These are phyloP conservation scores for Malus hybrid DNA, from an alignment of 331 rosid species.

Conservation along the genomic window DNA sequence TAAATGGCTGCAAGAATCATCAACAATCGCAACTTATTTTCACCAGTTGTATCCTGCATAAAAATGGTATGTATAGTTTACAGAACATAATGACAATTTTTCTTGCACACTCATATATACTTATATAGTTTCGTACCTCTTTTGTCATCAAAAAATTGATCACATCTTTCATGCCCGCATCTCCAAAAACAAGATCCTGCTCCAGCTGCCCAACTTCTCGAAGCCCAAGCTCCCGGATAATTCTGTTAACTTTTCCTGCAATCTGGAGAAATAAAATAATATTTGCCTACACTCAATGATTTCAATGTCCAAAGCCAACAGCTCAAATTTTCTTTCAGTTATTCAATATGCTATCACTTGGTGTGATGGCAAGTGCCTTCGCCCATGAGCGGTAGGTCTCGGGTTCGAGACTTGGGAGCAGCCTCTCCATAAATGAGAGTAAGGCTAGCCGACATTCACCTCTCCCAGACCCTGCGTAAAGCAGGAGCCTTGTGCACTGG, in stretches of 20 bases:
- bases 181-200: constrained; percentile 95
- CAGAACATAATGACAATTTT: constrained; percentile 15
- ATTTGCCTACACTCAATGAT: constrained; percentile 10
- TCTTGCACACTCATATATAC: background rate
- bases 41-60: constrained; percentile 76
- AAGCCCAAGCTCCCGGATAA: constrained; percentile 65
- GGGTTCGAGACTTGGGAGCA: too few species aligned
- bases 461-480: too few species aligned
- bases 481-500: too few species aligned
- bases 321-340: background rate
- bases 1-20: constrained; percentile 87
- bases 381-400: too few species aligned
- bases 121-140: constrained; percentile 43
- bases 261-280: constrained; percentile 47
- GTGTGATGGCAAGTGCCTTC: too few species aligned
- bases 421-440: too few species aligned
- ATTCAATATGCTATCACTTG: background rate
- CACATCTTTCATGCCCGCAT: constrained; percentile 86
- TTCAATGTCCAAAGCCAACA: constrained; percentile 3
- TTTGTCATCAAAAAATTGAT: constrained; percentile 63
- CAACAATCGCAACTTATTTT: constrained; percentile 86
- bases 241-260: constrained; percentile 78
- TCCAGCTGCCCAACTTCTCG: constrained; percentile 89
- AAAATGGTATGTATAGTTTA: constrained; percentile 9
- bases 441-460: too few species aligned